Evolutionary conservation across 2,329 filamentous ascomycete species (phyloP).

Genomic region (Talaromyces sp.): DNA sequence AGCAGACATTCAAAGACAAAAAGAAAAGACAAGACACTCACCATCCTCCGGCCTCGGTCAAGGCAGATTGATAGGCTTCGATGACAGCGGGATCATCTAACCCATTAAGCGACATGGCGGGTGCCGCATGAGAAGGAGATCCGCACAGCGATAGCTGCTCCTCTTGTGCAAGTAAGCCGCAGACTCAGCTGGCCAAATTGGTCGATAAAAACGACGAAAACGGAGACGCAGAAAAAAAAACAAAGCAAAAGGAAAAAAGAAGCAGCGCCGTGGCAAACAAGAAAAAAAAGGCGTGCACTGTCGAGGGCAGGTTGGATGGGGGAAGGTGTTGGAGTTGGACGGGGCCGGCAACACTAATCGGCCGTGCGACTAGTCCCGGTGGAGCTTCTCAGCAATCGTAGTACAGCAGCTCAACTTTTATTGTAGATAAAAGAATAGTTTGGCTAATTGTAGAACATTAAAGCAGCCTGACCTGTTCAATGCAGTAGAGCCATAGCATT

Average conservation of each 20-base stretch:
- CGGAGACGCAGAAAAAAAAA: background rate
- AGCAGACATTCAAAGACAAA: background rate
- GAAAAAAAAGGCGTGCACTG: background rate
- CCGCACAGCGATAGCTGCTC: background rate
- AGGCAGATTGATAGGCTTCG: slow-evolving; percentile 76
- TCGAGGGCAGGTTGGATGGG: background rate
- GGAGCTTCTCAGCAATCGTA: background rate
- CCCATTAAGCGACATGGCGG: slow-evolving; percentile 88
- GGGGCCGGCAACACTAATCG: background rate
- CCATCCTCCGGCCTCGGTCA: slow-evolving; percentile 89
- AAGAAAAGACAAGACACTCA: slow-evolving; percentile 46
- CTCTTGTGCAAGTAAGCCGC: background rate
- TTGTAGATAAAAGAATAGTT: background rate
- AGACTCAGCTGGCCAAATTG: background rate
- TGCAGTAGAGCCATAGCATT: background rate
- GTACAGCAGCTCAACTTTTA: background rate
- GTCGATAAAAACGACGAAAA: background rate
- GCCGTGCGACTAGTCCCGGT: background rate
- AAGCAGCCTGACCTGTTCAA: background rate
- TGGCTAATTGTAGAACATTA: background rate
- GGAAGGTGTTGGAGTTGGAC: background rate
- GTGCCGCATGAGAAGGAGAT: slow-evolving; percentile 29
- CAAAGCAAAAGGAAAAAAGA: background rate
- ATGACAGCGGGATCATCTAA: slow-evolving; percentile 75
- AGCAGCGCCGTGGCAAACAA: background rate